Evolutionary conservation across 352 stramenopile species (phyloP), one percentile per base, ranked within the genome.

Genomic region (Phytophthora syringae): DNA sequence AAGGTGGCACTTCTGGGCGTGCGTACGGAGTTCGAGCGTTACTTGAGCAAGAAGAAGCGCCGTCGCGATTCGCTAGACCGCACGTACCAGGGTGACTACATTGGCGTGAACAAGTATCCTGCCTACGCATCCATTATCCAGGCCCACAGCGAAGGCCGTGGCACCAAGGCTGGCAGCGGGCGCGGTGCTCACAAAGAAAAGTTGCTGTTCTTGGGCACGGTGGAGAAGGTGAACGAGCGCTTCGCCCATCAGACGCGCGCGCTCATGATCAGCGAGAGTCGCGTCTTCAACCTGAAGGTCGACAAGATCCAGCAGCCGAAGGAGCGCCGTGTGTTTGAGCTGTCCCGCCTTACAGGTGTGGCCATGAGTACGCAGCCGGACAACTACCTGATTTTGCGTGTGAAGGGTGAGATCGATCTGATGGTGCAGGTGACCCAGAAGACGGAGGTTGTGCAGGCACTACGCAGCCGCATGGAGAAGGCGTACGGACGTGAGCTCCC

Each of bases 251-350:
- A 95, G 67, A 59, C 74, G 25, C 84, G 86, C 48, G 79, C 92
- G 52, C 74, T 95, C 18, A 79, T 95, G 60, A 85, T 95, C 20
- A 84, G 76, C 36, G 80, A 92, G 56, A 83, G 76, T 53, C 71
- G 85, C 43, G 76, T 95, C n/a, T 90, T 88, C 71, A 95, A 95
- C 67, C 62, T 95, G 54, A 93, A 93, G 76, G 85, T 83, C 22
- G 80, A 92, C 77, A 90, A 92, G 69, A 83, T 93, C 39, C 80
- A 92, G 52, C 82, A 93, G 65, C 87, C 85, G 1, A 93, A 93
- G 72, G 84, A 93, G 60, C 84, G 86, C 39, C 84, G 87, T 40
- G 70, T 82, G 52, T 82, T 95, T 53, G 80, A 89, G 21, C 63
- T 95, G 36, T 63, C 74, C 9, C 69, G 74, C 58, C 69, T 95